Base-by-base conservation (phyloP, 2,329 filamentous ascomycete species). In the Colletotrichum karsti region DNA sequence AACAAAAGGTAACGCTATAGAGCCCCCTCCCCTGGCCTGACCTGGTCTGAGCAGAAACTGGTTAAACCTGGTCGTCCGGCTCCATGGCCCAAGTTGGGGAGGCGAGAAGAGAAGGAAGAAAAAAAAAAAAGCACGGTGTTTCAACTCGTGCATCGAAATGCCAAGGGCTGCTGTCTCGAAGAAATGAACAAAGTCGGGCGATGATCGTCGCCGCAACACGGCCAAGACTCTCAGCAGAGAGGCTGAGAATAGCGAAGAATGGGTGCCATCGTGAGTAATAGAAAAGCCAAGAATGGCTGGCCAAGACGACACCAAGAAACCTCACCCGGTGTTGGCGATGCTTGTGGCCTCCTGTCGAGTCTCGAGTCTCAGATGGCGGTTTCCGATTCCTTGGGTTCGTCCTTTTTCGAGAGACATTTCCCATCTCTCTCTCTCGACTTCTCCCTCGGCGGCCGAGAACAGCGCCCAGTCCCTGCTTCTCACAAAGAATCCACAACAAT, bases 131-230 rank as follows among this genome's bases (percentile, higher is more conserved):
- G 39, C 51, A 48, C 30, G 44, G 65, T 41, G 65, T 68, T 68
- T 68, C 65, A 64, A 68, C 65, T 59, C 22, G 39, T 54, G 65
- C 65, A 54, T 59, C 65, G 53, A 48, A 68, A 46, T 59, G 60
- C 60, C 65, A 55, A 68, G 65, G 61, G 20, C 46, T 10, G 33
- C 26, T 37, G 65, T 67, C 53, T 58, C 54, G 65, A 65, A 50
- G 39, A 65, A 37, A 59, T 68, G 50, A 58, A 48, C 60, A 42
- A 54, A 48, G 24, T 48, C 33, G 54, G 46, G 53, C 22, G 53
- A 58, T 65, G 54, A 55, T 65, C 18, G 54, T 54, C 46, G 53
- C n/a, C 54, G 46, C 63, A 56, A 22, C 50, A 22, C 20, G 35
- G 64, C 51, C 59, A 63, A 57, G 51, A 37, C 56, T 28, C 10